Conservation (phyloP, 192 early-diverging fungal species). For the Phlyctochytrium planicorne region DNA sequence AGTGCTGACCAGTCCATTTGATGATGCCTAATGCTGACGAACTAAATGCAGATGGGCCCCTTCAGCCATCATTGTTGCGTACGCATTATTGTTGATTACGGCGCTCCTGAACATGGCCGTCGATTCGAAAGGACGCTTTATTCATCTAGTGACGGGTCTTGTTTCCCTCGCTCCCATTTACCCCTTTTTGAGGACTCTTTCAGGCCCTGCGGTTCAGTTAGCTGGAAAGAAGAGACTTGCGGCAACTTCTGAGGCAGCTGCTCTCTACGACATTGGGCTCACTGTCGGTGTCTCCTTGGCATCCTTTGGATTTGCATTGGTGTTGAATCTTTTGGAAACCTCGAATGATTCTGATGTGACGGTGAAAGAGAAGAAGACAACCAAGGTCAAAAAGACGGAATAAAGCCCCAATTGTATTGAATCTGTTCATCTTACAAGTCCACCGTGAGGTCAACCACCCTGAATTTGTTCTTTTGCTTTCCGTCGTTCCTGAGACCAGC, state of each 20-base stretch:
- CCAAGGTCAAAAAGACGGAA: slow-evolving; percentile 11
- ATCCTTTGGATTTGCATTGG: slow-evolving; percentile 11
- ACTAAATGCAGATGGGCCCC: no score
- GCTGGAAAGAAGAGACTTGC: slow-evolving; percentile 10
- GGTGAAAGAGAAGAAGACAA: slow-evolving; percentile 1
- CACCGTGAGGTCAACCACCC: slow-evolving; percentile 53
- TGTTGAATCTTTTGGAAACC: slow-evolving; percentile 9
- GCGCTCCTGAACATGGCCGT: slow-evolving; percentile 13
- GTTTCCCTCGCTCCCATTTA: background rate
- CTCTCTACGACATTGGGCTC: slow-evolving; percentile 21
- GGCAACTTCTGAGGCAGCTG: slow-evolving; percentile 11
- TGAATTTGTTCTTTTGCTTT: slow-evolving; percentile 34
- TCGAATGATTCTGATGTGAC: background rate
- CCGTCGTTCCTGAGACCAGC: slow-evolving; percentile 38
- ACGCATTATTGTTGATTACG: slow-evolving; percentile 6
- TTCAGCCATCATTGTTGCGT: slow-evolving; percentile 6
- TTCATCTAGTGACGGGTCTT: slow-evolving; percentile 10
- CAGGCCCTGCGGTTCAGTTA: background rate
- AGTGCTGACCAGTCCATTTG: no score
- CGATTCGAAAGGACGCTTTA: background rate
- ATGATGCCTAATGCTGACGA: no score
- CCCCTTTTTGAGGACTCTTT: background rate
- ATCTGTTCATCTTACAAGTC: slow-evolving; percentile 35
- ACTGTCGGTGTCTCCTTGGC: slow-evolving; percentile 3
- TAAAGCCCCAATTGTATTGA: background rate